phyloP scores from a whole-genome alignment of 2,329 filamentous ascomycete species.

The Alternaria sp. region DNA sequence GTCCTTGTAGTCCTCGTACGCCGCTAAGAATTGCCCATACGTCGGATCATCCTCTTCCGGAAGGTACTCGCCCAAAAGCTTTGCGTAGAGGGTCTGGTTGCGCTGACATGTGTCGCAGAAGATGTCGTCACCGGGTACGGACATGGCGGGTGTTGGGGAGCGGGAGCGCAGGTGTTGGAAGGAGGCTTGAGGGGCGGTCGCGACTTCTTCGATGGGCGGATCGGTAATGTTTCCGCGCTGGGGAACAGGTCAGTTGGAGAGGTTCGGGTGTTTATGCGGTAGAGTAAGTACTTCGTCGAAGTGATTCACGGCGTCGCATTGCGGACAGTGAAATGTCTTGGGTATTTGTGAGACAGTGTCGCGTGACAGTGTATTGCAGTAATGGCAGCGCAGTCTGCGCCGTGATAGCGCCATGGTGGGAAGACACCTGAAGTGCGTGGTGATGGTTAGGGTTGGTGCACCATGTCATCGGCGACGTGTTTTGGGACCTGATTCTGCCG shows the following conservation, averaged over 20 bases:
- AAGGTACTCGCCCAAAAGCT: conserved; percentile 80
- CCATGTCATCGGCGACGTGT: conserved; percentile 21
- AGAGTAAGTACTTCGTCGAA: conserved; percentile 73
- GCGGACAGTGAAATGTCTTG: conserved; percentile 49
- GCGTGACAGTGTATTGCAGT: conserved; percentile 38
- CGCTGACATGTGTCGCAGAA: conserved; percentile 83
- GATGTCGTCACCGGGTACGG: conserved; percentile 45
- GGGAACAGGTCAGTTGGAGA: conserved; percentile 23
- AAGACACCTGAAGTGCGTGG: background rate
- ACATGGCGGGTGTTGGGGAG: conserved; percentile 35
- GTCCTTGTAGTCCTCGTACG: conserved; percentile 72
- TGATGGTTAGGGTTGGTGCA: conserved; percentile 2
- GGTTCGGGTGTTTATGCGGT: background rate
- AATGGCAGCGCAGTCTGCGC: conserved; percentile 45
- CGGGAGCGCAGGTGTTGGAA: conserved; percentile 34
- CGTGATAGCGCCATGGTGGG: conserved; percentile 42
- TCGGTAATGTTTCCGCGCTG: conserved; percentile 90
- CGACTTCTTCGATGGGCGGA: conserved; percentile 67
- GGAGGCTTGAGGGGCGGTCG: conserved; percentile 24
- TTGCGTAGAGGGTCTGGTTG: conserved; percentile 84
- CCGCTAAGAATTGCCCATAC: conserved; percentile 71
- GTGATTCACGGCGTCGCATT: conserved; percentile 87
- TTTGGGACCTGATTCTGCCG: conserved; percentile 14
- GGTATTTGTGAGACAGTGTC: conserved; percentile 30
- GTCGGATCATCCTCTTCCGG: conserved; percentile 69